These are phyloP conservation scores for Lentinula raphanica DNA, from an alignment of 768 basidiomycete genomes.

Conservation along the genomic window DNA sequence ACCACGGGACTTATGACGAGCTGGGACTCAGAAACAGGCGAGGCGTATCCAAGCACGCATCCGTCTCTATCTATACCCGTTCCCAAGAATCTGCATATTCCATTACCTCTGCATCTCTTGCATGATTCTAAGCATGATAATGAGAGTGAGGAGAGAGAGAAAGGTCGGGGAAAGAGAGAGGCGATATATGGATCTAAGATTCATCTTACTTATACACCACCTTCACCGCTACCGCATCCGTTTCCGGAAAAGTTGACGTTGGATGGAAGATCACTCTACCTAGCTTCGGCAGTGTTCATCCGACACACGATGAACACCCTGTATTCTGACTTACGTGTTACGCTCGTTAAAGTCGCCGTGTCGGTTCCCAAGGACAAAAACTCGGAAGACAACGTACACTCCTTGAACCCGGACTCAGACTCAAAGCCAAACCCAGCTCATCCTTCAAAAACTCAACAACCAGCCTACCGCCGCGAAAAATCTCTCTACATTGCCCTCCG, in stretches of 20 bases:
- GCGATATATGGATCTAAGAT: not conserved
- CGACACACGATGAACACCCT: conserved; percentile 4
- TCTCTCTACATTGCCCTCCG: conserved; percentile 1
- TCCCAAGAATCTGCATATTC: not conserved
- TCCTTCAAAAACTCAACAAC: not conserved
- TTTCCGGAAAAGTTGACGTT: not conserved
- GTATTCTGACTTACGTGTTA: not conserved
- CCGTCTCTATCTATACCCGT: not conserved
- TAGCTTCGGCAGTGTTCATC: not conserved
- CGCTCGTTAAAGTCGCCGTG: not conserved
- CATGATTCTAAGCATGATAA: not conserved
- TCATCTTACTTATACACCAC: conserved; percentile 2
- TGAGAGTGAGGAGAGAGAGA: not conserved
- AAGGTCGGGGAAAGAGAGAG: not conserved
- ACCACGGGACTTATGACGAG: not conserved
- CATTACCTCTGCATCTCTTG: not conserved
- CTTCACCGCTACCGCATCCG: conserved; percentile 1
- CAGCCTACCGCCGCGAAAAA: not conserved
- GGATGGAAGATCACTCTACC: conserved; percentile 2
- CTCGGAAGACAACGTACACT: too few relatives aligned
- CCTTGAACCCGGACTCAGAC: not conserved
- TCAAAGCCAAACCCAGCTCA: not conserved
- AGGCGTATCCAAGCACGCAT: not conserved
- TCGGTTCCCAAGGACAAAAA: not conserved
- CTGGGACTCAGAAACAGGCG: conserved; percentile 3